Evolutionary conservation across 129 eudicot genomes (phyloP).

Genomic region (Glebionis coronaria): DNA sequence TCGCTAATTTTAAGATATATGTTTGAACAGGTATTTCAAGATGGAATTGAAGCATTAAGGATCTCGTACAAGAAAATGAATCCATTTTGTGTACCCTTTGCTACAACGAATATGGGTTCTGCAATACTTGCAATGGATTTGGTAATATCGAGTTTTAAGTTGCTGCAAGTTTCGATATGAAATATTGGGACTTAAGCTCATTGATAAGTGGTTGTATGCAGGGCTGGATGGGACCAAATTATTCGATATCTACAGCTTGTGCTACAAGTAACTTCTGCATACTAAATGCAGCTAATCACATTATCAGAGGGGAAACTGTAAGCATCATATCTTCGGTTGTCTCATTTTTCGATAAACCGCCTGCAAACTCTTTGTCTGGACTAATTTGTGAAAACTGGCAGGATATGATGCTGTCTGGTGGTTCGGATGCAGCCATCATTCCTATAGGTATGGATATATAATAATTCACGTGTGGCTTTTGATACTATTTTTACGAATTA

Average conservation of each 20-base stretch:
- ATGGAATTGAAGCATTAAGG: conserved; percentile 85
- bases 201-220: conserved; percentile 23
- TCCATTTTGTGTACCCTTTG: conserved; percentile 94
- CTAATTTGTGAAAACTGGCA: conserved; percentile 21
- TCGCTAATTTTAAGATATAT: background rate
- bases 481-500: background rate
- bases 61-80: conserved; percentile 92
- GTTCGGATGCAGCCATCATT: conserved; percentile 48
- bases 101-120: conserved; percentile 95
- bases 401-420: conserved; percentile 57
- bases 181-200: background rate
- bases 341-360: background rate
- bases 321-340: conserved; percentile 13
- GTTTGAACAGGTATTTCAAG: conserved; percentile 60
- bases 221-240: conserved; percentile 84
- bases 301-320: conserved; percentile 45
- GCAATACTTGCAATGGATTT: conserved; percentile 98
- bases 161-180: background rate
- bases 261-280: conserved; percentile 45
- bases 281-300: conserved; percentile 50
- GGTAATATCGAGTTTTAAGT: conserved; percentile 34
- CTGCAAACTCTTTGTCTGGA: conserved; percentile 10
- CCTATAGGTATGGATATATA: conserved; percentile 34
- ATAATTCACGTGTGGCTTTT: background rate
- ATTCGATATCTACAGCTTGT: conserved; percentile 50